Evolutionary conservation across 768 basidiomycete genomes (phyloP).

Genomic region (Tricholoma matsutake): DNA sequence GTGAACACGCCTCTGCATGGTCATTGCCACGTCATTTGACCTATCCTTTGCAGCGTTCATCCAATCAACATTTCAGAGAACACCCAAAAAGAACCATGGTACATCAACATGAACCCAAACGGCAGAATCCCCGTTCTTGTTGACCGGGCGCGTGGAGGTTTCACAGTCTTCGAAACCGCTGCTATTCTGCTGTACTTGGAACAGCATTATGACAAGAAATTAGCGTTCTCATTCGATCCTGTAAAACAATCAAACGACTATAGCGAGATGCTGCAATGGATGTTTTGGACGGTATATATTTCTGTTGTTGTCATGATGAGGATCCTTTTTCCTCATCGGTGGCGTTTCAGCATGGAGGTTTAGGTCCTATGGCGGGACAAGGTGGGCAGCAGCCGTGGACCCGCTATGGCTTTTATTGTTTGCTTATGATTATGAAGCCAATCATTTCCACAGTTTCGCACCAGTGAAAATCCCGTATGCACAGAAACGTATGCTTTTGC

Average conservation of each 20-base stretch:
- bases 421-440: conserved; percentile 3
- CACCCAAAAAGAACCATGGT: conserved; percentile 31
- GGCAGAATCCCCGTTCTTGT: conserved; percentile 40
- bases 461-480: conserved; percentile 17
- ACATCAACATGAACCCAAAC: conserved; percentile 35
- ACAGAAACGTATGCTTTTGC: conserved; percentile 9
- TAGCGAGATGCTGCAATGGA: conserved; percentile 26
- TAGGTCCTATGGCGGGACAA: conserved; percentile 20
- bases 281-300: conserved; percentile 31
- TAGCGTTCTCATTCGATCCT: conserved; percentile 40
- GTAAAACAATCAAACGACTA: too few relatives aligned
- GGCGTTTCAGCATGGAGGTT: conserved; percentile 14
- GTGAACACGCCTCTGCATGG: conserved; percentile 17
- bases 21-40: neutral
- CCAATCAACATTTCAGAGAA: conserved; percentile 17
- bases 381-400: conserved; percentile 1
- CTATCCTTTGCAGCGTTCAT: conserved; percentile 8
- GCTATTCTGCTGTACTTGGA: conserved; percentile 46
- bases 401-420: neutral
- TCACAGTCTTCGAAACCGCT: conserved; percentile 38
- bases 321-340: neutral
- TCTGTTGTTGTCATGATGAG: neutral
- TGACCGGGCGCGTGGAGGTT: conserved; percentile 25
- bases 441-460: conserved; percentile 12
- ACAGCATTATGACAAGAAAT: conserved; percentile 41